phyloP scores from a whole-genome alignment of 2,329 filamentous ascomycete genomes.

The Westerdykella ornata region DNA sequence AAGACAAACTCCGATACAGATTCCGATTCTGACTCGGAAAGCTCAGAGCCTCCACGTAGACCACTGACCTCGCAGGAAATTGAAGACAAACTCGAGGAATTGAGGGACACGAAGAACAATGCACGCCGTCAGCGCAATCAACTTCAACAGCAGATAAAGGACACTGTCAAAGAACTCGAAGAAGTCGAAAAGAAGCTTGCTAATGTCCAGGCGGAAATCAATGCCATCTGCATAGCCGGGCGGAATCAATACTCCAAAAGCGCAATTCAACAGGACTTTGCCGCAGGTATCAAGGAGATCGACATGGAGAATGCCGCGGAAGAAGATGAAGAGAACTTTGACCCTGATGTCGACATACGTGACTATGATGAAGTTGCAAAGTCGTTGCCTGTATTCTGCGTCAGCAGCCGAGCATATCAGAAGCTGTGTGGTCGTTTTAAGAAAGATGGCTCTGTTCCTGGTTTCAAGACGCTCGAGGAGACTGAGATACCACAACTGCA shows the following conservation, averaged over 20 bases:
- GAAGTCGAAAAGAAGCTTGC: constrained; percentile 25
- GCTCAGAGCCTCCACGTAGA: constrained; percentile 16
- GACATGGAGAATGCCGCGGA: constrained; percentile 51
- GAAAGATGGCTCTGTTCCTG: constrained; percentile 48
- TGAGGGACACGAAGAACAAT: constrained; percentile 41
- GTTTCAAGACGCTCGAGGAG: constrained; percentile 48
- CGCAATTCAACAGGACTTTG: constrained; percentile 54
- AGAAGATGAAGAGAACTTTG: constrained; percentile 49
- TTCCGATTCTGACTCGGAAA: constrained; percentile 18
- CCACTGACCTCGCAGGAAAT: constrained; percentile 41
- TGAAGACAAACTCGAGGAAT: constrained; percentile 39
- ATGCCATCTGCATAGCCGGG: constrained; percentile 45
- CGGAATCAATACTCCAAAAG: constrained; percentile 52
- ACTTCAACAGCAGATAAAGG: constrained; percentile 26
- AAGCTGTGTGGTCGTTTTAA: constrained; percentile 51
- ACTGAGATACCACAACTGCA: constrained; percentile 56
- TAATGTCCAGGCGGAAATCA: constrained; percentile 32
- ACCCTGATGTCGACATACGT: constrained; percentile 49
- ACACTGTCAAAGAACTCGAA: constrained; percentile 23
- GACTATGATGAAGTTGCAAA: constrained; percentile 54
- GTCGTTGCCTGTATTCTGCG: constrained; percentile 57
- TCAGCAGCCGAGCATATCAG: constrained; percentile 57
- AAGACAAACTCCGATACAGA: constrained; percentile 19
- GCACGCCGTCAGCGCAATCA: constrained; percentile 28
- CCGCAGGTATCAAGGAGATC: constrained; percentile 53